Evolutionary conservation across 345 rosid genomes (phyloP).

Genomic region (Arabis hirsuta): DNA sequence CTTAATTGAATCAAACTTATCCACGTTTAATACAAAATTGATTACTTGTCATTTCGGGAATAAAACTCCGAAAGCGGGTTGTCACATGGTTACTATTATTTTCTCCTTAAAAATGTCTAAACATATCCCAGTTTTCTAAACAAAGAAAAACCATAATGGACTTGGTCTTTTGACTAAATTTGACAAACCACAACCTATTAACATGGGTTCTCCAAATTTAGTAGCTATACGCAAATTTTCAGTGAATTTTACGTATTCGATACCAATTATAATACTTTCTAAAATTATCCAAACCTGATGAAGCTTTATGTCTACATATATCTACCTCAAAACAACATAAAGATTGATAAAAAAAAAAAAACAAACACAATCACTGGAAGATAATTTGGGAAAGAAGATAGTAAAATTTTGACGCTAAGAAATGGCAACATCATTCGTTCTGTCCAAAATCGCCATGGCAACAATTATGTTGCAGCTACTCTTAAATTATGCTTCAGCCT

Average conservation of each 20-base stretch:
- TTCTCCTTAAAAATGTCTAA: background rate
- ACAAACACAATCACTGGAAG: background rate
- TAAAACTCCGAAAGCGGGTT: no score
- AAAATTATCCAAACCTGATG: slow-evolving; percentile 15
- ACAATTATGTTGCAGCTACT: slow-evolving; percentile 37
- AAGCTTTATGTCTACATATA: background rate
- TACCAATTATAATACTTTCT: slow-evolving; percentile 22
- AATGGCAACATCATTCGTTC: slow-evolving; percentile 30
- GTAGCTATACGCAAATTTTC: background rate
- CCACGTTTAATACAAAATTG: no score
- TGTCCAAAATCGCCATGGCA: slow-evolving; percentile 23
- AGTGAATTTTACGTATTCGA: slow-evolving; percentile 1
- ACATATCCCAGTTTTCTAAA: slow-evolving; percentile 11
- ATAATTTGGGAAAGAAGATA: background rate
- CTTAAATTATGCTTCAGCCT: slow-evolving; percentile 29
- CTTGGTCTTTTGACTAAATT: slow-evolving; percentile 24
- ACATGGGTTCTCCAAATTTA: background rate
- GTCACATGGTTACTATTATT: background rate
- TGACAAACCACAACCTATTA: slow-evolving; percentile 25
- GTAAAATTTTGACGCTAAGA: slow-evolving; percentile 10
- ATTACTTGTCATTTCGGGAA: no score
- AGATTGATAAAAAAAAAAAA: background rate
- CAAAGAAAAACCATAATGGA: slow-evolving; percentile 16
- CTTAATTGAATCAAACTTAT: no score
- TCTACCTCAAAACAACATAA: slow-evolving; percentile 1